Conservation (phyloP, 495 filamentous ascomycete genomes). For the Trichodelitschia bisporula region DNA sequence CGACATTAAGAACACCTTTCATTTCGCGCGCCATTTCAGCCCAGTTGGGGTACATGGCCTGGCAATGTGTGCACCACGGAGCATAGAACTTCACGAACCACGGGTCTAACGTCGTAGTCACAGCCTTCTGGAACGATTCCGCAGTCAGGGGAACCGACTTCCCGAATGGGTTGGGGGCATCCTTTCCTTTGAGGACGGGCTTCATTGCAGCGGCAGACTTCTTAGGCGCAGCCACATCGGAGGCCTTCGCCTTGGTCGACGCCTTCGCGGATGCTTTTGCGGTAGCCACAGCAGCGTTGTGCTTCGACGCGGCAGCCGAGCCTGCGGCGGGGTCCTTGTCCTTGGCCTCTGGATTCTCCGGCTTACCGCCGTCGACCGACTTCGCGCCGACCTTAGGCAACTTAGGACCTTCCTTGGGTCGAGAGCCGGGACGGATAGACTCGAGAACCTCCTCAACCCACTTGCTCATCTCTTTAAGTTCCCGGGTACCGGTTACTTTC, state of each 20-base stretch:
- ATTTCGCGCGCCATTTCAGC: slow-evolving; percentile 70
- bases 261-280: slow-evolving; percentile 9
- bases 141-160: slow-evolving; percentile 49
- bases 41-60: slow-evolving; percentile 80
- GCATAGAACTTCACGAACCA: slow-evolving; percentile 99
- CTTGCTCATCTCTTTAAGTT: slow-evolving; percentile 31
- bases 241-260: background rate
- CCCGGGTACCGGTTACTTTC: slow-evolving; percentile 30
- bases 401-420: slow-evolving; percentile 34
- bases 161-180: slow-evolving; percentile 47
- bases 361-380: slow-evolving; percentile 23
- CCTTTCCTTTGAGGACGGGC: slow-evolving; percentile 13
- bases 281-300: slow-evolving; percentile 10
- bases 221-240: background rate
- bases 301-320: slow-evolving; percentile 21
- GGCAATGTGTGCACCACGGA: slow-evolving; percentile 90
- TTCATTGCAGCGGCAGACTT: slow-evolving; percentile 1
- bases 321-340: slow-evolving; percentile 24
- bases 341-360: slow-evolving; percentile 21
- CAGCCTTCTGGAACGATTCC: slow-evolving; percentile 64
- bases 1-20: slow-evolving; percentile 67
- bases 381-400: slow-evolving; percentile 33
- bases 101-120: slow-evolving; percentile 68
- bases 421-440: slow-evolving; percentile 49
- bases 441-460: slow-evolving; percentile 63